Base-by-base conservation (phyloP, 495 filamentous ascomycete species). In the Copromyces sp. region DNA sequence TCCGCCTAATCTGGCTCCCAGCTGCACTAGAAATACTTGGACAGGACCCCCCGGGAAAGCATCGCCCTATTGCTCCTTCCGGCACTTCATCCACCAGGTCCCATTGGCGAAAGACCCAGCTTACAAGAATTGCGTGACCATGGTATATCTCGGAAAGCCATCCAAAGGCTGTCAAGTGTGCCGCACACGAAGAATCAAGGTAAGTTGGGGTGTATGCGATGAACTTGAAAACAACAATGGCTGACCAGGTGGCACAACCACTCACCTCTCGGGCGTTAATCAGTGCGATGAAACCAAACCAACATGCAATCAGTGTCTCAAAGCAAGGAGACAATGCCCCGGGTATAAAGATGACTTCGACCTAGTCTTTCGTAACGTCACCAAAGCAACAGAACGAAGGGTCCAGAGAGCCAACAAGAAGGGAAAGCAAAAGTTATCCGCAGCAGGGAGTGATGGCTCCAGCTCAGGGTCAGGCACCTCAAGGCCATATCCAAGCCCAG, bases 101-200 rank as follows among this genome's bases (percentile, higher is more conserved):
- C 14, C 29, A 37, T 32, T 17, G 32, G 53, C 24, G 29, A 65
- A 12, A 65, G 29, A 65, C 14, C 29, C 29, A 17, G 53, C 53
- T 65, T 35, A 35, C 29, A 61, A 8, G 12, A 32, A 32, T 17
- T 35, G 24, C 17, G 53, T 65, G 53, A 65, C 53, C 68, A 93
- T 93, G 91, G 91, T 93, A 2, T 93, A 92, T 77, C 89, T 88
- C 75, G 91, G 91, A 38, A 91, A 91, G 79, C 91, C 91, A 69
- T 91, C 89, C 72, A 86, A 87, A 83, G 90, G 89, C 70, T 93
- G 91, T 78, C 89, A 90, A 79, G 89, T 90, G 82, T 93, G 91
- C 77, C 84, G 90, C 79, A 87, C 86, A 24, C 86, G 90, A 75
- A 87, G 91, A 78, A 91, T 87, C 84, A 93, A 90, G 89, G 91